Conservation (phyloP, 1,284 basidiomycete genomes). For the Cryptococcus sp. region DNA sequence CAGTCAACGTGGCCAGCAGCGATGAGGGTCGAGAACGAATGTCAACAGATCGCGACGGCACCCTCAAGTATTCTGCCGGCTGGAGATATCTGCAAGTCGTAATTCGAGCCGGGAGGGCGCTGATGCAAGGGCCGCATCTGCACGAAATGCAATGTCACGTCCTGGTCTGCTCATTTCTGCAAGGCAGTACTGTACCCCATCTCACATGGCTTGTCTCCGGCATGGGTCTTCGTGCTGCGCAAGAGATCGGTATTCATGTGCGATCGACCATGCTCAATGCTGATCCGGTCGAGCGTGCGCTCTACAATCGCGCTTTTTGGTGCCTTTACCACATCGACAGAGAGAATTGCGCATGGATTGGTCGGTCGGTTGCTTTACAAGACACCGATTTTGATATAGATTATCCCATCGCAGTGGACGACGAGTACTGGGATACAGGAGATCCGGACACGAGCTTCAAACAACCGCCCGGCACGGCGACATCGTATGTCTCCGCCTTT, state of each 20-base stretch:
- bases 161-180: constrained; percentile 53
- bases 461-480: constrained; percentile 61
- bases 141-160: constrained; percentile 70
- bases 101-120: constrained; percentile 58
- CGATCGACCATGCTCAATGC: constrained; percentile 39
- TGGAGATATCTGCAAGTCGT: constrained; percentile 75
- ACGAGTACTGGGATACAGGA: constrained; percentile 71
- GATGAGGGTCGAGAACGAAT: constrained; percentile 46
- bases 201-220: constrained; percentile 72
- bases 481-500: constrained; percentile 62
- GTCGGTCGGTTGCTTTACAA: constrained; percentile 76
- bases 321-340: constrained; percentile 57
- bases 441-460: constrained; percentile 56
- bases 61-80: constrained; percentile 61
- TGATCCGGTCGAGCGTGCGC: constrained; percentile 60
- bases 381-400: constrained; percentile 83
- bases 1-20: constrained; percentile 41
- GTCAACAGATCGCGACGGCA: constrained; percentile 43
- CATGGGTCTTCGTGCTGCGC: constrained; percentile 66
- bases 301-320: constrained; percentile 81
- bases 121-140: constrained; percentile 63
- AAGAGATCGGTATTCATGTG: constrained; percentile 52
- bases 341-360: constrained; percentile 67
- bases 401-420: constrained; percentile 77
- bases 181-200: constrained; percentile 67